A percentile compares a stretch with the other conserved stretches of the same genome.
Evolutionary conservation across 352 stramenopile genomes (phyloP).

Genomic region (Pythium apleroticum): DNA sequence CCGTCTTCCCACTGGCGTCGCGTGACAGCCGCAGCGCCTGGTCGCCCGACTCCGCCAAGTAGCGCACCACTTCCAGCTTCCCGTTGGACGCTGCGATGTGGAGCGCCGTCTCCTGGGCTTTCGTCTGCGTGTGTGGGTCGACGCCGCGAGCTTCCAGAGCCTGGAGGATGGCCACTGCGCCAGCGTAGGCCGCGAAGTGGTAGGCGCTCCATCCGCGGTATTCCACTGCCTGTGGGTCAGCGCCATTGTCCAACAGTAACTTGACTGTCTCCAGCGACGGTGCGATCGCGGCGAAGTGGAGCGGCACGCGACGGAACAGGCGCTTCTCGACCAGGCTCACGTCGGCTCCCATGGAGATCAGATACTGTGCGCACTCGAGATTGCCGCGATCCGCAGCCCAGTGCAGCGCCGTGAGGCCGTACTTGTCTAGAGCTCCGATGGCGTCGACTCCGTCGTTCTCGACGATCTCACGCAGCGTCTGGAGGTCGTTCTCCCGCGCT

Average conservation of each 20-base stretch:
- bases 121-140: conserved; percentile 14
- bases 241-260: conserved; percentile 41
- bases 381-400: conserved; percentile 68
- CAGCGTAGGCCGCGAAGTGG: conserved; percentile 57
- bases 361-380: conserved; percentile 23
- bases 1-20: not conserved
- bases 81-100: conserved; percentile 16
- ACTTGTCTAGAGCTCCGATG: conserved; percentile 55
- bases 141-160: conserved; percentile 9
- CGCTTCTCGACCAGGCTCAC: conserved; percentile 58
- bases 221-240: conserved; percentile 41
- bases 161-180: conserved; percentile 13
- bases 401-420: conserved; percentile 67
- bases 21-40: not conserved
- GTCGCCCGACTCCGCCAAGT: not conserved
- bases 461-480: conserved; percentile 30
- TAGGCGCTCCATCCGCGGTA: conserved; percentile 58
- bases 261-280: conserved; percentile 34
- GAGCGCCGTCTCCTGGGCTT: conserved; percentile 16
- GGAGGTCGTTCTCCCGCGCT: conserved; percentile 45
- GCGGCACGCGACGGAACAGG: conserved; percentile 63
- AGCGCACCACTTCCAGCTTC: not conserved
- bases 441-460: conserved; percentile 29
- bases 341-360: conserved; percentile 46
- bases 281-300: conserved; percentile 64